These are phyloP conservation scores for Flaveria bidentis DNA, from an alignment of 129 eudicot species.

Conservation along the genomic window DNA sequence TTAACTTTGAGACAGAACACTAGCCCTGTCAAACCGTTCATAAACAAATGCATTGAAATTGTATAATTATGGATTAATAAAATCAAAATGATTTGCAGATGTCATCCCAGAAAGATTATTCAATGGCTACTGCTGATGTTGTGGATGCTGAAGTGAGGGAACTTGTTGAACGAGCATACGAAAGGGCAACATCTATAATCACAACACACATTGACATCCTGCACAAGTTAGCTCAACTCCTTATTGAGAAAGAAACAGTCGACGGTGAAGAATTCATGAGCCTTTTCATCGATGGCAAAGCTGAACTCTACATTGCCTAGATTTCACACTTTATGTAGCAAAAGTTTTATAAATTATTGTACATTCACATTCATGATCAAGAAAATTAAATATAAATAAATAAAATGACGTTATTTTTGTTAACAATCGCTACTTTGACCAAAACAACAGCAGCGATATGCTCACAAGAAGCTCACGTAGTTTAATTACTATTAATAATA, in stretches of 20 bases:
- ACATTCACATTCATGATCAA: conserved; percentile 27
- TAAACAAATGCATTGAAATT: background rate
- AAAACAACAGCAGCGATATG: background rate
- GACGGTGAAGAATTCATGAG: conserved; percentile 99
- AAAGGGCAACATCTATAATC: conserved; percentile 72
- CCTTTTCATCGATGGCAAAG: conserved; percentile 97
- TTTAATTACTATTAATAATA: too few species aligned
- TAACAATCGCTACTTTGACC: background rate
- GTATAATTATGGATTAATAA: background rate
- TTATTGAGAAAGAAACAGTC: conserved; percentile 92
- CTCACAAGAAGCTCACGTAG: too few species aligned
- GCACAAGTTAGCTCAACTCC: conserved; percentile 89
- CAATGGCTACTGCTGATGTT: conserved; percentile 99
- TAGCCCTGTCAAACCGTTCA: background rate
- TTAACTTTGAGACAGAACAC: background rate
- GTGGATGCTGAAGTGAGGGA: conserved; percentile 94
- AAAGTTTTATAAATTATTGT: conserved; percentile 36
- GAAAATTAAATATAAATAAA: background rate
- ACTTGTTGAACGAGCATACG: conserved; percentile 78
- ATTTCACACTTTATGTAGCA: conserved; percentile 25
- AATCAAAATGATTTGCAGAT: conserved; percentile 51
- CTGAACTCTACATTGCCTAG: conserved; percentile 75
- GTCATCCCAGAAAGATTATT: conserved; percentile 95
- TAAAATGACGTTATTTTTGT: background rate
- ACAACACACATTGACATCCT: conserved; percentile 84